Evolutionary conservation across 2,329 filamentous ascomycete species (phyloP).

Genomic region (Achaetomium macrosporum): DNA sequence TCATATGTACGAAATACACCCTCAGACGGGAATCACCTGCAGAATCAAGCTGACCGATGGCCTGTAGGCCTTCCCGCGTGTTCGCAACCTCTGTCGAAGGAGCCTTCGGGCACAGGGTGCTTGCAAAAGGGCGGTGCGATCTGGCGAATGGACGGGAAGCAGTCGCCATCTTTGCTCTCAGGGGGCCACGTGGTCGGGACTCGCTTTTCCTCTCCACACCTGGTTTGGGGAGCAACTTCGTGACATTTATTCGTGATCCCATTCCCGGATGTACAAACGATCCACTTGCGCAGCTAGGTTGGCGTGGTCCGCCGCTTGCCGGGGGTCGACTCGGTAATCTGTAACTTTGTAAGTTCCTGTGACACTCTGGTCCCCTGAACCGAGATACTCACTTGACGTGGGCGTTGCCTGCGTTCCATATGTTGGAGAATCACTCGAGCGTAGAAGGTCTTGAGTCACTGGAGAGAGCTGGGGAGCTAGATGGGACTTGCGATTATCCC

Average conservation of each 20-base stretch:
- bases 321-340: constrained; percentile 46
- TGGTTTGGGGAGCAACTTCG: constrained; percentile 33
- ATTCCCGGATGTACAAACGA: constrained; percentile 46
- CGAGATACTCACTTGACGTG: constrained; percentile 66
- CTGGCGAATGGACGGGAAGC: neutral
- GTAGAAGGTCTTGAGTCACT: constrained; percentile 68
- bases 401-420: constrained; percentile 52
- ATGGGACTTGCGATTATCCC: constrained; percentile 92
- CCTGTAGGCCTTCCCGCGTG: no score
- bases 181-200: neutral
- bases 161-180: neutral
- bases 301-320: constrained; percentile 43
- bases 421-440: constrained; percentile 56
- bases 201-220: neutral
- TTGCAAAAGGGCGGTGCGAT: no score
- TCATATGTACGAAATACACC: no score
- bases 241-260: constrained; percentile 45
- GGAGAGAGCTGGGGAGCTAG: constrained; percentile 75
- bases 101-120: no score
- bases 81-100: no score
- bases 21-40: no score
- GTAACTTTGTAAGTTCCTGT: constrained; percentile 43
- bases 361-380: constrained; percentile 54
- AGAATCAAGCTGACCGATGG: no score
- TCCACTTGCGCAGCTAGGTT: constrained; percentile 41